Evolutionary conservation across 176 grass and related monocot genomes (phyloP), one percentile per base, ranked within the genome.

Genomic region (Microstegium vimineum): DNA sequence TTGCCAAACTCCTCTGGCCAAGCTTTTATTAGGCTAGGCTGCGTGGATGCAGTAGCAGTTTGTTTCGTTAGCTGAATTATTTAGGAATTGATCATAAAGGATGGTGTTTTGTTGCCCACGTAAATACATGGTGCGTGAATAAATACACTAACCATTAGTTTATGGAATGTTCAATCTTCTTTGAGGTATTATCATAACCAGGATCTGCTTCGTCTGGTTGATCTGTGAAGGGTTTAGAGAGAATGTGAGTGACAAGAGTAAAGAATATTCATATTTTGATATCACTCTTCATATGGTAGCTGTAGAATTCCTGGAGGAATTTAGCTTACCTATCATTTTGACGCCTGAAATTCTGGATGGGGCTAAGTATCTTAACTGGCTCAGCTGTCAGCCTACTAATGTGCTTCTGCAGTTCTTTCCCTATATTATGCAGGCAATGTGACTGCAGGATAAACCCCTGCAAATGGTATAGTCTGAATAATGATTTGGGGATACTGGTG

Each of bases 381-480:
- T 82, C 56, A 88, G 38, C 36, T 22, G 80, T 85, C 28, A 88
- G 49, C 45, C 52, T 86, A 52, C 52, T 72, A 22, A 91, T 62
- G 8, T 68, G 57, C 33, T 71, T 57, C 66, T 38, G 61, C 10
- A 91, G 60, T 42, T 3, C 45, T 20, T 51, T 46, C 76, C 59
- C 12, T 5, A 66, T 31, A 10, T 32, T 23, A 46, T 46, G 0
- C 12, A 22, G 15, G 22, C 27, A 79, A 42, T 47, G 10, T 23
- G 5, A 26, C 25, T 82, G 63, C 2, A 91, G 65, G 78, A 4
- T 79, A 1, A 89, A 34, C 1, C 65, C 47, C 1, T 86, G 81
- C 27, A 92, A 34, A 77, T 86, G 82, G 73, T 88, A 92, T 10
- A 92, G 73, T 64, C 26, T 65, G 66, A 80, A 83, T 5, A 92